phyloP scores from a whole-genome alignment of 2,329 filamentous ascomycete species.

The Aspergillus puulaauensis region DNA sequence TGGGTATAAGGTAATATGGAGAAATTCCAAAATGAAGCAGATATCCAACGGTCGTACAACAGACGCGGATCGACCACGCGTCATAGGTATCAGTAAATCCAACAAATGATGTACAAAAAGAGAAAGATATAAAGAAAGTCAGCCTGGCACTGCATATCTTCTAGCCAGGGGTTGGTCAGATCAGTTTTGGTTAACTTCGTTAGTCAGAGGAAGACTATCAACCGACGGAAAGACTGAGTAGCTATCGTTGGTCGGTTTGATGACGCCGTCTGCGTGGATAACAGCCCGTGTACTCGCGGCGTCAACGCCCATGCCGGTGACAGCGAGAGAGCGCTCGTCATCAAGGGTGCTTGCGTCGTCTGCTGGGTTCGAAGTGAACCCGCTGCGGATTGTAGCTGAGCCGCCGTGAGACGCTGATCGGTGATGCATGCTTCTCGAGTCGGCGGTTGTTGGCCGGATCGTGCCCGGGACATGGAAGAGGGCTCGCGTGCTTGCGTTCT shows the following conservation, averaged over 20 bases:
- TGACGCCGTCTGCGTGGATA: slow-evolving; percentile 27
- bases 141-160: background rate
- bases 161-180: too few species aligned
- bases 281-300: slow-evolving; percentile 33
- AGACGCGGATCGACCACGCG: background rate
- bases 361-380: slow-evolving; percentile 24
- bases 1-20: background rate
- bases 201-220: slow-evolving; percentile 24
- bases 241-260: slow-evolving; percentile 17
- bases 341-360: slow-evolving; percentile 31
- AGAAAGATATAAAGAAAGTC: background rate
- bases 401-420: slow-evolving; percentile 24
- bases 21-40: background rate
- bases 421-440: slow-evolving; percentile 16
- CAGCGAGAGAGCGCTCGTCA: slow-evolving; percentile 24
- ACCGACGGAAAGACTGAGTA: slow-evolving; percentile 23
- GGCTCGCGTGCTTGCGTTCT: slow-evolving; percentile 35
- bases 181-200: background rate
- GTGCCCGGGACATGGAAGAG: slow-evolving; percentile 30
- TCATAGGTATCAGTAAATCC: background rate
- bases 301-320: slow-evolving; percentile 21
- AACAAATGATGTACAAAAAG: background rate
- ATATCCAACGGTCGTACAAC: background rate
- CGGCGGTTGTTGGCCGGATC: slow-evolving; percentile 21
- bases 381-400: slow-evolving; percentile 30